phyloP scores from a whole-genome alignment of 129 eudicot genomes.

The Arctium minus region DNA sequence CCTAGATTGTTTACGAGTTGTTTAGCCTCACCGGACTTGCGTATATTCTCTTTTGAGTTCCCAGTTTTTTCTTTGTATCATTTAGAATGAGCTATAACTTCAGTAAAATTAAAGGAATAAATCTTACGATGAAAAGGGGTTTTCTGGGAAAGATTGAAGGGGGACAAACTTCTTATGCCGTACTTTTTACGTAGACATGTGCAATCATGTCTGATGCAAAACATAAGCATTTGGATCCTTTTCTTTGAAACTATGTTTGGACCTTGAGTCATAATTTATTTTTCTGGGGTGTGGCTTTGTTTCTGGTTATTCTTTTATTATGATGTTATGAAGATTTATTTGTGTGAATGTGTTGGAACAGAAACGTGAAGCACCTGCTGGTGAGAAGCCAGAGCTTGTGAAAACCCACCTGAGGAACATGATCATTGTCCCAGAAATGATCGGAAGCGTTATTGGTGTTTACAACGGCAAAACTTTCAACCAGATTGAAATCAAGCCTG shows the following conservation, averaged over 20 bases:
- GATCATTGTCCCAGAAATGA: constrained; percentile 98
- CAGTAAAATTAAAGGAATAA: too few species aligned
- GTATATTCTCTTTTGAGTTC: too few species aligned
- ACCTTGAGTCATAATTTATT: too few species aligned
- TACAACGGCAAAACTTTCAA: constrained; percentile 96
- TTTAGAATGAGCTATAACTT: background rate
- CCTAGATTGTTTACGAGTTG: background rate
- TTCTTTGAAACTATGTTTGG: too few species aligned
- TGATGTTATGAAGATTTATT: background rate
- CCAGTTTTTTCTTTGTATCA: background rate
- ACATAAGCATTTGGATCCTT: too few species aligned
- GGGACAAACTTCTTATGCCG: too few species aligned
- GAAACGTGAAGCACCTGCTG: constrained; percentile 96
- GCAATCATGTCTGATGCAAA: too few species aligned
- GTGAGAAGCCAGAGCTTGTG: constrained; percentile 91
- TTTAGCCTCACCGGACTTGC: background rate
- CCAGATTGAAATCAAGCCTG: constrained; percentile 94
- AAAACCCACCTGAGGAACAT: constrained; percentile 86
- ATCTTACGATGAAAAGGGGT: background rate
- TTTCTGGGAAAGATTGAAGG: background rate
- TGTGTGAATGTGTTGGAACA: constrained; percentile 8
- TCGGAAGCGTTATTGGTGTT: constrained; percentile 86
- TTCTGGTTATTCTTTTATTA: background rate
- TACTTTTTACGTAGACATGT: too few species aligned
- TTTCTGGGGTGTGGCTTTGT: background rate